A percentile compares a stretch with the other conserved stretches of the same genome.
Conservation (phyloP, 1,284 basidiomycete genomes). For the Mycena sp. region DNA sequence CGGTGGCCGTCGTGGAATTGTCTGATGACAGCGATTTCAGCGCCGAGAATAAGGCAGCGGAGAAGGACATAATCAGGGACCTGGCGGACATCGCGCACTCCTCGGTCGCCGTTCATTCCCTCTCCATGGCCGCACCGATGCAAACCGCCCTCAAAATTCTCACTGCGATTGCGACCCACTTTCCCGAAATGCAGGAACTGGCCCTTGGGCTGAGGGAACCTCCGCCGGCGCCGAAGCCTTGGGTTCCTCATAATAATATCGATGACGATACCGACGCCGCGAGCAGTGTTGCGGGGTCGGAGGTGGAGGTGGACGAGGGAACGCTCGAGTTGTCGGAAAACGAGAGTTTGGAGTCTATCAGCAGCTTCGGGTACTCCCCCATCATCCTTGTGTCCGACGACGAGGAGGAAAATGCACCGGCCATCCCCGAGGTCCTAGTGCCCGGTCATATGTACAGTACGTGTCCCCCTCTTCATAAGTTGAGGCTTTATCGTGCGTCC, state of each 20-base stretch:
- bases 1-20: neutral
- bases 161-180: neutral
- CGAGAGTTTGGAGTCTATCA: neutral
- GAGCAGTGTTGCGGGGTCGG: neutral
- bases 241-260: too few relatives aligned
- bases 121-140: neutral
- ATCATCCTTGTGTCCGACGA: neutral
- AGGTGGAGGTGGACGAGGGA: neutral
- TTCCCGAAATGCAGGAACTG: neutral
- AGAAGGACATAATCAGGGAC: neutral
- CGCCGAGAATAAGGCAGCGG: neutral
- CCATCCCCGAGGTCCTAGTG: neutral
- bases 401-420: neutral
- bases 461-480: neutral
- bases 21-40: neutral
- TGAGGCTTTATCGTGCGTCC: neutral
- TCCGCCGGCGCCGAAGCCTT: neutral
- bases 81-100: neutral
- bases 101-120: neutral
- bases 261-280: neutral
- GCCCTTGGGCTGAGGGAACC: neutral
- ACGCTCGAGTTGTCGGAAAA: conserved; percentile 1
- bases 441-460: conserved; percentile 8
- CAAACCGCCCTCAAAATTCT: neutral
- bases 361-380: neutral